A percentile compares a stretch with the other conserved stretches of the same genome.
Evolutionary conservation across 1,284 basidiomycete genomes (phyloP).

Genomic region (Ustilago shanxiensis): DNA sequence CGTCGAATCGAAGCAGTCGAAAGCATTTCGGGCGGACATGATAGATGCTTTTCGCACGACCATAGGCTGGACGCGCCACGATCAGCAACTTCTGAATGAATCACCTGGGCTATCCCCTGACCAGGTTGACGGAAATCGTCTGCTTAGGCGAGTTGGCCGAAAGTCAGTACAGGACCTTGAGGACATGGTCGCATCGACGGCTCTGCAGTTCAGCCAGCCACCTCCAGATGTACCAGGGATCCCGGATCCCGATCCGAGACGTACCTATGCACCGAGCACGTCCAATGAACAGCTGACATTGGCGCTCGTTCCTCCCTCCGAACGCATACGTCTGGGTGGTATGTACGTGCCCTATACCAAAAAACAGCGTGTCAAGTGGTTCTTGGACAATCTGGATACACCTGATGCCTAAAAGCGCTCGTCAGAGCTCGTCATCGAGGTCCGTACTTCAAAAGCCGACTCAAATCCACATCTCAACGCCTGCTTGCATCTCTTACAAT

Average conservation of each 20-base stretch:
- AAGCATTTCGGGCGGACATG: constrained; percentile 36
- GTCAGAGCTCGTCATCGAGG: neutral
- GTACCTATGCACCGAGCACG: neutral
- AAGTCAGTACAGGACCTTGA: neutral
- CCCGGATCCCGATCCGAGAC: neutral
- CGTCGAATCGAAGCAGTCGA: constrained; percentile 21
- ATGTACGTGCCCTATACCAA: constrained; percentile 51
- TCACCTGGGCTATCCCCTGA: neutral
- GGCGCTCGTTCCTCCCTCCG: constrained; percentile 25
- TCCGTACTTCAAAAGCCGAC: neutral
- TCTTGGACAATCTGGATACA: constrained; percentile 42
- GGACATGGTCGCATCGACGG: neutral
- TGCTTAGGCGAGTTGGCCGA: constrained; percentile 9
- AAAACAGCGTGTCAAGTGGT: constrained; percentile 41
- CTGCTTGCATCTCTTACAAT: neutral
- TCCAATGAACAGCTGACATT: constrained; percentile 18
- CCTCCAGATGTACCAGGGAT: neutral
- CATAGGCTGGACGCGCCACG: constrained; percentile 43
- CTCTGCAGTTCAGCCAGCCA: neutral
- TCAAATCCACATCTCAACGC: neutral
- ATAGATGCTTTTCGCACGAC: constrained; percentile 37
- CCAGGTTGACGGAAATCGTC: neutral
- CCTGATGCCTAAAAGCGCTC: constrained; percentile 25
- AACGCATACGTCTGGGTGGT: constrained; percentile 31
- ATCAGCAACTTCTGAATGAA: constrained; percentile 26